Conservation (phyloP, 179 eudicot genomes). For the Beta macrorhiza region DNA sequence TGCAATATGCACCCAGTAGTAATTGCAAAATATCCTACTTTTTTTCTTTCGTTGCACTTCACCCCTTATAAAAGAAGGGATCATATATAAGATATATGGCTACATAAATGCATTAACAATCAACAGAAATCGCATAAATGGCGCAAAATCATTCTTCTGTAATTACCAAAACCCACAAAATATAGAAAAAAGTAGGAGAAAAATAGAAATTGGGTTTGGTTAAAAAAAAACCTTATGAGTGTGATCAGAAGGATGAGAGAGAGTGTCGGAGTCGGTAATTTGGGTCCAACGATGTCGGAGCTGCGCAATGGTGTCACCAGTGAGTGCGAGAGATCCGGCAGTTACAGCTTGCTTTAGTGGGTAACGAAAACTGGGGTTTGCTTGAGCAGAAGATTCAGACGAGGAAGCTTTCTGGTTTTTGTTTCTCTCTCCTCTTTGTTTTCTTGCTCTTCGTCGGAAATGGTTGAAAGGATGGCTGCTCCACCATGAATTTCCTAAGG, state of each 20-base stretch:
- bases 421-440: constrained; percentile 20
- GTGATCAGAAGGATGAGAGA: constrained; percentile 19
- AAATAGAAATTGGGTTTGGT: no score
- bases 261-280: constrained; percentile 15
- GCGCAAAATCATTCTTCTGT: background rate
- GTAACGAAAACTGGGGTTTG: constrained; percentile 41
- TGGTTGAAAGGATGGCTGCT: constrained; percentile 24
- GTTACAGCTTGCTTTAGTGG: constrained; percentile 70
- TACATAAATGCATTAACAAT: no score
- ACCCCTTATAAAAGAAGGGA: background rate
- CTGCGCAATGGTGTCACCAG: constrained; percentile 90
- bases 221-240: constrained; percentile 32
- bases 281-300: constrained; percentile 45
- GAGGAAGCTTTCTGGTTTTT: constrained; percentile 24
- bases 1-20: background rate
- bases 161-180: background rate
- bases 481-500: constrained; percentile 34
- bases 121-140: background rate
- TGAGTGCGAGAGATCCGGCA: constrained; percentile 69
- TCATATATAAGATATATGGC: no score
- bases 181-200: background rate
- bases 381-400: constrained; percentile 33
- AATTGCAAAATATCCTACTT: background rate
- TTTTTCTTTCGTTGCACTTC: no score
- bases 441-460: constrained; percentile 8